Evolutionary conservation across 2,329 filamentous ascomycete genomes (phyloP).

Genomic region (Fusarium irregulare): DNA sequence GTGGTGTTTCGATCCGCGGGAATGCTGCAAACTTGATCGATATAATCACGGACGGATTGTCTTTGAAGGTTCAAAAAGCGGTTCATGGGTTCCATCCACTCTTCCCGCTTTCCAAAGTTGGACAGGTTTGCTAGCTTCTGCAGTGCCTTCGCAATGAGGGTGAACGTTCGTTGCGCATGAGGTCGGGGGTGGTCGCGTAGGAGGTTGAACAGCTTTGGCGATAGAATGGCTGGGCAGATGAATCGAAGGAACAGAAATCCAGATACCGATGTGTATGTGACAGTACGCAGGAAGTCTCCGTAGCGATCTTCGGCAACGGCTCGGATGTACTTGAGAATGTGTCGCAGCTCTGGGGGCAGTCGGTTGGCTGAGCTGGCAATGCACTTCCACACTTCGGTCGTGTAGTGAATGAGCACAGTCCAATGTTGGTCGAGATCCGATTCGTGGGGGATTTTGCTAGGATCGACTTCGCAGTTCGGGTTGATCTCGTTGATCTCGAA

Average conservation of each 20-base stretch:
- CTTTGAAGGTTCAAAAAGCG: constrained; percentile 81
- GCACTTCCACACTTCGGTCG: constrained; percentile 85
- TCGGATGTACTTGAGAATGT: constrained; percentile 89
- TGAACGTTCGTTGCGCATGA: constrained; percentile 86
- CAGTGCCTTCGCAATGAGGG: constrained; percentile 90
- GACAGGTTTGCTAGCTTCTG: constrained; percentile 92
- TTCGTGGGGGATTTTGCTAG: constrained; percentile 72
- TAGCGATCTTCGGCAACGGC: constrained; percentile 95
- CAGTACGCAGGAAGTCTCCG: constrained; percentile 88
- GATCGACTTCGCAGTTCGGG: constrained; percentile 94
- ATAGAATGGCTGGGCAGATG: constrained; percentile 95
- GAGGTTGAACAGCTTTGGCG: constrained; percentile 92
- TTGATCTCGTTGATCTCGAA: constrained; percentile 90
- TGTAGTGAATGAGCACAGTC: constrained; percentile 79
- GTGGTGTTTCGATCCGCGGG: constrained; percentile 75
- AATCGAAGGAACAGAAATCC: constrained; percentile 95
- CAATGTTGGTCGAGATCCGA: constrained; percentile 88
- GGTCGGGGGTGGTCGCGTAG: constrained; percentile 84
- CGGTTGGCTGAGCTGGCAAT: constrained; percentile 80
- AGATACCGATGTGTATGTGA: constrained; percentile 93
- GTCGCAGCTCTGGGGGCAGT: constrained; percentile 83
- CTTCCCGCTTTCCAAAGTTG: constrained; percentile 91
- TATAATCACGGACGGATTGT: constrained; percentile 84
- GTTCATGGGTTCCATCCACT: constrained; percentile 99
- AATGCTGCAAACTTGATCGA: constrained; percentile 87